Percentiles rank a stretch among this genome's conserved stretches.
phyloP scores from a whole-genome alignment of 2,329 filamentous ascomycete genomes.

The Aspergillus texensis region DNA sequence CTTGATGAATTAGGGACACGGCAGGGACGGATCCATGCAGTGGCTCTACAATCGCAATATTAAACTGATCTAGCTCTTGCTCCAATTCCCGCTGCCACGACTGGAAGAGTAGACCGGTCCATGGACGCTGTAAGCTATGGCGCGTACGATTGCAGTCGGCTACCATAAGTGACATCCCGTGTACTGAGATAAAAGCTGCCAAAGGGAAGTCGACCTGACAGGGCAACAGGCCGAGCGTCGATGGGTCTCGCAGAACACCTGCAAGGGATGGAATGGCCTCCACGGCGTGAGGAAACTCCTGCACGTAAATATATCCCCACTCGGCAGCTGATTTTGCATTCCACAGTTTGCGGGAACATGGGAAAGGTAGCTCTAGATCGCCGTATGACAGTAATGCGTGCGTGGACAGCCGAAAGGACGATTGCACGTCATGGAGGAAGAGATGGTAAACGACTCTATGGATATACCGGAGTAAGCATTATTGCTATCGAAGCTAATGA shows the following conservation, averaged over 20 bases:
- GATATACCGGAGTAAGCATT: not conserved
- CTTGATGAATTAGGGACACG: constrained; percentile 48
- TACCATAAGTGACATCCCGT: not conserved
- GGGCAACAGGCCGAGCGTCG: not conserved
- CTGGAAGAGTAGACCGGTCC: not conserved
- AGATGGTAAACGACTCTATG: constrained; percentile 62
- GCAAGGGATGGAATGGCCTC: constrained; percentile 39
- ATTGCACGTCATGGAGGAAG: constrained; percentile 67
- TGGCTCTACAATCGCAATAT: not conserved
- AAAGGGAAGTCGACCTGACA: not conserved
- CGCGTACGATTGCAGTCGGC: not conserved
- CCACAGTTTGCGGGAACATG: constrained; percentile 66
- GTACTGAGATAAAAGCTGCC: not conserved
- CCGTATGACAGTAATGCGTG: constrained; percentile 69
- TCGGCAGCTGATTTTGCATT: constrained; percentile 63
- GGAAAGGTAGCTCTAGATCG: constrained; percentile 68
- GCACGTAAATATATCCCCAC: constrained; percentile 66
- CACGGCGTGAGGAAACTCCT: constrained; percentile 3
- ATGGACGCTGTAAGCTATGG: not conserved
- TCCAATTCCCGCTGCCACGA: not conserved
- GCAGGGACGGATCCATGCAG: constrained; percentile 52
- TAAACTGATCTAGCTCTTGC: constrained; percentile 1
- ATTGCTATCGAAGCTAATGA: not conserved
- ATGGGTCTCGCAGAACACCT: constrained; percentile 57
- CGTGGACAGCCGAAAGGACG: constrained; percentile 67